Evolutionary conservation across 2,329 filamentous ascomycete species (phyloP), one percentile per base, ranked within the genome.

Genomic region (Whalleya microplaca): DNA sequence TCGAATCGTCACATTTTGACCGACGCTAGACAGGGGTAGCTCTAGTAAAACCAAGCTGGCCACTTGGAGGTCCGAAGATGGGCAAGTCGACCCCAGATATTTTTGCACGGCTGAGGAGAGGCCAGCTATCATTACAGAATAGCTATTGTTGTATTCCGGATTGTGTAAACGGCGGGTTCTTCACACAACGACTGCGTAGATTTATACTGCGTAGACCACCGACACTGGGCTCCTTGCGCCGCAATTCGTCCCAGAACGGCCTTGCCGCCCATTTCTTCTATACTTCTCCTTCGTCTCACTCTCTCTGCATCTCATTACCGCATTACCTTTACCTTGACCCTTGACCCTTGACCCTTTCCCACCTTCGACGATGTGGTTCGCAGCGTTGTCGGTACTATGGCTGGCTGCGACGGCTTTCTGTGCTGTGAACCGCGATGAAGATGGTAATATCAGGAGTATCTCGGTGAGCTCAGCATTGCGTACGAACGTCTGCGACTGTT

Each of bases 381-480:
- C 64, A 43, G 65, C 61, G 58, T 62, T 73, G 65, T 71, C 68
- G 59, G 66, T 69, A 62, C 56, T 72, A 42, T 72, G 70, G 68
- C 69, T 73, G 66, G 70, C 68, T 43, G 69, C 73, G 23, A 71
- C 69, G 48, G 69, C 77, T 45, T 75, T 76, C 53, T 73, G 70
- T 53, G 73, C 76, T 42, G 66, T 70, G 52, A 70, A 74, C 45
- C 78, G 83, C 66, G 77, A 75, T 56, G 83, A 74, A 6, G 70
- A 72, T 55, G 71, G 73, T 58, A 74, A 84, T 65, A 79, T 88
- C 66, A 85, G 85, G 73, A 85, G 82, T 66, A 88, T 89, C 71
- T 82, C 84, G 63, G 86, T 89, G 75, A 65, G 84, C 74, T n/a
- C 41, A 53, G 47, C 59, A 46, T 52, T n/a, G 62, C 44, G 21